Percentiles rank a stretch among this genome's conserved stretches.
Conservation (phyloP, 2,329 filamentous ascomycete species). For the Colletotrichum incanum region DNA sequence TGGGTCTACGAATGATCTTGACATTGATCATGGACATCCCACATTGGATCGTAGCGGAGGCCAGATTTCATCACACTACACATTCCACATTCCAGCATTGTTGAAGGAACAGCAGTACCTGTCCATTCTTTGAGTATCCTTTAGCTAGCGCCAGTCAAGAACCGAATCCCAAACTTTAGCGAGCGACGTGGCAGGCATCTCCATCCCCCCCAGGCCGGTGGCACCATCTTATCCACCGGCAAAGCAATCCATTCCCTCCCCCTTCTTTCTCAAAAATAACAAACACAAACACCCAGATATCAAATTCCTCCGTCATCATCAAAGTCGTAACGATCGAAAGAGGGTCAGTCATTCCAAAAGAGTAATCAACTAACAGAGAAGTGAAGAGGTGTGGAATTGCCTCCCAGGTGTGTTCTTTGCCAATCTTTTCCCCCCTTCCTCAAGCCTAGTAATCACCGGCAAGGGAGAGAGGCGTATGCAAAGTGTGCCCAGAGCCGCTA, state of each 20-base stretch:
- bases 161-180: constrained; percentile 22
- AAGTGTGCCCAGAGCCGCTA: constrained; percentile 8
- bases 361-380: constrained; percentile 34
- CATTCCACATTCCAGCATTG: background rate
- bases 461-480: constrained; percentile 2
- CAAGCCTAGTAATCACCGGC: background rate
- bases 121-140: constrained; percentile 34
- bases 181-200: constrained; percentile 33
- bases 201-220: background rate
- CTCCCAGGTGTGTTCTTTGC: background rate
- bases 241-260: background rate
- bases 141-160: constrained; percentile 37
- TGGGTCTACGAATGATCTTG: background rate
- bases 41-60: background rate
- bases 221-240: background rate
- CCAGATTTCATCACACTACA: background rate
- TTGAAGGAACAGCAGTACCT: constrained; percentile 27
- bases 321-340: constrained; percentile 43
- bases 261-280: background rate
- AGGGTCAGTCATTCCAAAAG: constrained; percentile 40
- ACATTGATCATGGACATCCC: no score
- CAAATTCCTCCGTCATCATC: constrained; percentile 38
- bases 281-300: constrained; percentile 13
- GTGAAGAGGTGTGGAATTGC: constrained; percentile 6
- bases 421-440: background rate